Evolutionary conservation across 164 flowering plant genomes (phyloP), one percentile per base, ranked within the genome.

Genomic region (Kalanchoe fedtschenkoi): DNA sequence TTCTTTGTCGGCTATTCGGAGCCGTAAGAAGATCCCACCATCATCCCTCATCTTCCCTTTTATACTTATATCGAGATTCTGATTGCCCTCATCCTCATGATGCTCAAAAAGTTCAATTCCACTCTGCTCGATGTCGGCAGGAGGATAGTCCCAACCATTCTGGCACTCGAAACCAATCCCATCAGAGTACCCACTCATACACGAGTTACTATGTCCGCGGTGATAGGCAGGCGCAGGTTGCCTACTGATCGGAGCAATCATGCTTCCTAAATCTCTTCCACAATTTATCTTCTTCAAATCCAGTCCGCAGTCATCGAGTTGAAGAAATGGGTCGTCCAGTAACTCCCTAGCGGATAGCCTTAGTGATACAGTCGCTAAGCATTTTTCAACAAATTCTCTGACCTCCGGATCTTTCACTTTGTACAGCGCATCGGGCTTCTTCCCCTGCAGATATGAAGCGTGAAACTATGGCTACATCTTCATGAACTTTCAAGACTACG

Each of bases 1-100:
- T 68, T 79, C 82, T 70, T 75, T 73, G 53, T 79, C 83, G 6
- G 83, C 64, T 47, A 78, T 81, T 66, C 83, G 71, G 44, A 81
- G 78, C 44, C 85, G 75, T 62, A 81, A 66, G 46, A 77, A 77
- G 58, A 81, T 70, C 39, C 73, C 68, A n/a, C 70, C 85, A 69
- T 78, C 76, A 11, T 71, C 81, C 47, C 72, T 62, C 60, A 44
- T 75, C 68, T 79, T 79, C 61, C 85, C 85, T 62, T 75, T 81
- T 55, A 79, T 79, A 34, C 75, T 73, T 19, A 81, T 72, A 57
- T 71, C 79, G 30, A 72, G 70, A 63, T 71, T 53, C 16, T 65
- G 65, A 44, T 60, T 43, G 62, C 68, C 70, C 29, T 80, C 84
- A 34, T 80, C 79, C 13, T 74, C 81, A 32, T 73, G 76, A 39